Evolutionary conservation across 1,139 yeast species (phyloP).

Genomic region (Candida sp.): DNA sequence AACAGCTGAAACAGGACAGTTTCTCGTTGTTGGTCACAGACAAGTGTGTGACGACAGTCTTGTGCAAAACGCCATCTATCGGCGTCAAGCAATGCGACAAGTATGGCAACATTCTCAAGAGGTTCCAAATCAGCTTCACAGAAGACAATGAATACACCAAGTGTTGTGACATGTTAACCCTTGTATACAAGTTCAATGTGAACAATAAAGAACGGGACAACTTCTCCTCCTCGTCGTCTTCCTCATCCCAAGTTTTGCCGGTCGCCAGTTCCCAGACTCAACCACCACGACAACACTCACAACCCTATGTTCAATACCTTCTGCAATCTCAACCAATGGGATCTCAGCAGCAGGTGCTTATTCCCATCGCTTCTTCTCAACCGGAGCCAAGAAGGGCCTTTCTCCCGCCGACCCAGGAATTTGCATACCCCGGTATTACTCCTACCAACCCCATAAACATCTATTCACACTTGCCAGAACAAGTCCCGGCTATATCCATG

Average conservation of each 20-base stretch:
- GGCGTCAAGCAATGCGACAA: conserved; percentile 26
- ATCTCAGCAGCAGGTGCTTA: background rate
- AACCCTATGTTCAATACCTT: background rate
- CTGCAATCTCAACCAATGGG: background rate
- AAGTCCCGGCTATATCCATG: background rate
- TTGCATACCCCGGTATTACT: background rate
- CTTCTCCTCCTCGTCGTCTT: background rate
- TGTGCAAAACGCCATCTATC: conserved; percentile 26
- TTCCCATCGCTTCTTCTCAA: background rate
- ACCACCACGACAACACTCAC: background rate
- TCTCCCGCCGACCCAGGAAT: background rate
- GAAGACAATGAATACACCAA: conserved; percentile 13
- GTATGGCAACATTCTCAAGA: conserved; percentile 20
- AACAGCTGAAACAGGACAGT: conserved; percentile 16
- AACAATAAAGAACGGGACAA: conserved; percentile 1
- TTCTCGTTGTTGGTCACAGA: conserved; percentile 15
- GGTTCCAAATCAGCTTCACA: conserved; percentile 24
- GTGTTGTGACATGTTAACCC: conserved; percentile 13
- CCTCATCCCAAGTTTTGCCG: background rate
- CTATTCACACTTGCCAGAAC: conserved; percentile 2
- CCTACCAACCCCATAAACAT: conserved; percentile 1
- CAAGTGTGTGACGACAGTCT: conserved; percentile 19
- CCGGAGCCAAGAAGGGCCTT: background rate
- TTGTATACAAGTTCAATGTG: conserved; percentile 4
- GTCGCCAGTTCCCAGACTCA: background rate